These are phyloP conservation scores for Silene conica DNA, from an alignment of 148 eudicot genomes.

Conservation along the genomic window DNA sequence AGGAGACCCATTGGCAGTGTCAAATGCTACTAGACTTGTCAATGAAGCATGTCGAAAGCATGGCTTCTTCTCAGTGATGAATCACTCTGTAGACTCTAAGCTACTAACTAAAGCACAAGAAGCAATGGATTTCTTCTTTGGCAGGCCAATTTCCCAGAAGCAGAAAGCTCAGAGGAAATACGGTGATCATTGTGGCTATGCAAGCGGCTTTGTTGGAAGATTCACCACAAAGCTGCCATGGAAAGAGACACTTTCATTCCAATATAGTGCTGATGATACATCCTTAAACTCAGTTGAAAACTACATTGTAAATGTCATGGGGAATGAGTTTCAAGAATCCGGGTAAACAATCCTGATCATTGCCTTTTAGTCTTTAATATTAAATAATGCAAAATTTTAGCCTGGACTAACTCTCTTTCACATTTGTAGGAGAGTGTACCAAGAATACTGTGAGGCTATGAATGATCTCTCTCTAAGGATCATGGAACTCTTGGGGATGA, in stretches of 20 bases:
- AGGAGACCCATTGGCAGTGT: constrained; percentile 32
- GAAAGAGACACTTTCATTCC: constrained; percentile 69
- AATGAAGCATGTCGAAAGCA: constrained; percentile 49
- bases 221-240: constrained; percentile 64
- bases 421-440: constrained; percentile 41
- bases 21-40: constrained; percentile 27
- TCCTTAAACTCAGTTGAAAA: constrained; percentile 34
- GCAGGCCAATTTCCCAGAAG: constrained; percentile 36
- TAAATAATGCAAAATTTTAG: neutral
- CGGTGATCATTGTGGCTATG: constrained; percentile 59
- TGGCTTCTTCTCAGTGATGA: constrained; percentile 44
- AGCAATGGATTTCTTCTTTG: constrained; percentile 37
- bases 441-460: constrained; percentile 54
- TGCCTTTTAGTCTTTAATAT: neutral
- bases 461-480: constrained; percentile 46
- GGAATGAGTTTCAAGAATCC: constrained; percentile 36
- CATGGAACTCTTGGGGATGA: constrained; percentile 54
- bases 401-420: neutral
- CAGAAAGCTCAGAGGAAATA: constrained; percentile 40
- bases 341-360: constrained; percentile 34
- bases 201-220: constrained; percentile 58
- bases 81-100: constrained; percentile 37
- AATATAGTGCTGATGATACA: constrained; percentile 26
- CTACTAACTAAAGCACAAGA: constrained; percentile 40
- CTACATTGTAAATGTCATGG: constrained; percentile 34